Evolutionary conservation across 257 asterid species (phyloP), one percentile per base, ranked within the genome.

Genomic region (Anisodus tanguticus): DNA sequence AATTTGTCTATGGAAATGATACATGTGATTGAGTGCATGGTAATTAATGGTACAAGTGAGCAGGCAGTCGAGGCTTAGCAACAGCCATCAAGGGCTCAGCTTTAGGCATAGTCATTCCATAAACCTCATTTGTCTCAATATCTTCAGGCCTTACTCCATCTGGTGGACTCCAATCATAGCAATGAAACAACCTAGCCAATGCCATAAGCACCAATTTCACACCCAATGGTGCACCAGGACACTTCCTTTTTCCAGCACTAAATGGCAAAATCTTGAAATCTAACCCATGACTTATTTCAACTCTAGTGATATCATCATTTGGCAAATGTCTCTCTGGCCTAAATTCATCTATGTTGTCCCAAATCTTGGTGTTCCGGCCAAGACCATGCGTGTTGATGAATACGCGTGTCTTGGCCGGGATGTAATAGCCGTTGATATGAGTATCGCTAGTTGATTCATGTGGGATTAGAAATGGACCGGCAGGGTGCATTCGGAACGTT

Each of bases 181-280:
- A 77, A 85, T 96, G 97, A 37, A 94, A 86, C 1, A 96, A 92
- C 82, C 98, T 91, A 86, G 99, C 99, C 86, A 94, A 79, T 35
- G 98, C 99, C 95, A 92, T 89, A 6, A 96, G 87, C 86, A 96
- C 99, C 64, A 94, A 86, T 67, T 97, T 93, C 88, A 90, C 92
- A 5, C 98, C 99, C 3, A 96, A 97, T 49, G 98, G 99, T 43
- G 98, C 98, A n/a, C 99, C 98, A 80, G 99, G 99, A 82, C 99
- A 96, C 81, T 94, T 96, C 84, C 99, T 88, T 82, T 92, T 96
- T 4, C 98, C 99, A 0, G 98, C 98, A 74, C 98, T 96, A 12
- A 93, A 96, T 2, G 99, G 99, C 35, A 96, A 85, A 58, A 94
- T 96, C 91, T 93, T 96, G 86, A 96, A 96, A 55, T 96, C 99